Conservation (phyloP, 2,329 filamentous ascomycete species). For the Phyllosticta paracitricarpa region DNA sequence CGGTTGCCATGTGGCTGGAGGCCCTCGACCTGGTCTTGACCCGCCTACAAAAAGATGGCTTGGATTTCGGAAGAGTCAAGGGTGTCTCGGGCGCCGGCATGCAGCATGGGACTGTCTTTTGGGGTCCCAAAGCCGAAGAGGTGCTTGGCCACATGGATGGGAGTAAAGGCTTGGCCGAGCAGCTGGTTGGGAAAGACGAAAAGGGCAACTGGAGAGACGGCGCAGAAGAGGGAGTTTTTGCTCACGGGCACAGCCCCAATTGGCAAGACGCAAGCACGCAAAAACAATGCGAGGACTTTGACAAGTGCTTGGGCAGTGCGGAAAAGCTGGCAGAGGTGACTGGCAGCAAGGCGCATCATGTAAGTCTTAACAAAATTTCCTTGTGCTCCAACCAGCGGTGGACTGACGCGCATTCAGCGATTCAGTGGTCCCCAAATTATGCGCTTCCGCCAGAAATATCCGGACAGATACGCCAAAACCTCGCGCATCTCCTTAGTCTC, state of each 20-base stretch:
- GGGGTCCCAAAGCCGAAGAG: constrained; percentile 60
- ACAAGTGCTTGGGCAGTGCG: constrained; percentile 56
- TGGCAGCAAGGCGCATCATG: constrained; percentile 90
- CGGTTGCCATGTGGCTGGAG: constrained; percentile 90
- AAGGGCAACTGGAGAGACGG: constrained; percentile 13
- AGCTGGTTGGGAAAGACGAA: constrained; percentile 43
- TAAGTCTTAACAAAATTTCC: constrained; percentile 35
- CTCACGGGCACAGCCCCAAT: constrained; percentile 82
- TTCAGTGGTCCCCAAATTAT: constrained; percentile 98
- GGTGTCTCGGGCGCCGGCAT: constrained; percentile 88
- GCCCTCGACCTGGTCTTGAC: constrained; percentile 76
- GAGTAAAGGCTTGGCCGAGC: constrained; percentile 55
- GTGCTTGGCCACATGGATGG: constrained; percentile 53
- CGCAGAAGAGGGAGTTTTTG: constrained; percentile 51
- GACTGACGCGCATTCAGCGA: constrained; percentile 43
- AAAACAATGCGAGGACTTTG: constrained; percentile 80
- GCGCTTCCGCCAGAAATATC: constrained; percentile 69
- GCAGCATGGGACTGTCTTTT: constrained; percentile 97
- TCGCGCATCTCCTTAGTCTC: constrained; percentile 86
- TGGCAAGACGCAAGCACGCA: constrained; percentile 98
- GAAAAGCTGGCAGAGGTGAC: constrained; percentile 67
- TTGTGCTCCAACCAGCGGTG: background rate
- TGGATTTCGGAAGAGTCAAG: constrained; percentile 64
- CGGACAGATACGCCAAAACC: constrained; percentile 71
- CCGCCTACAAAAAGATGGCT: constrained; percentile 57